phyloP scores from a whole-genome alignment of 148 eudicot genomes.

The Oxyria digyna region DNA sequence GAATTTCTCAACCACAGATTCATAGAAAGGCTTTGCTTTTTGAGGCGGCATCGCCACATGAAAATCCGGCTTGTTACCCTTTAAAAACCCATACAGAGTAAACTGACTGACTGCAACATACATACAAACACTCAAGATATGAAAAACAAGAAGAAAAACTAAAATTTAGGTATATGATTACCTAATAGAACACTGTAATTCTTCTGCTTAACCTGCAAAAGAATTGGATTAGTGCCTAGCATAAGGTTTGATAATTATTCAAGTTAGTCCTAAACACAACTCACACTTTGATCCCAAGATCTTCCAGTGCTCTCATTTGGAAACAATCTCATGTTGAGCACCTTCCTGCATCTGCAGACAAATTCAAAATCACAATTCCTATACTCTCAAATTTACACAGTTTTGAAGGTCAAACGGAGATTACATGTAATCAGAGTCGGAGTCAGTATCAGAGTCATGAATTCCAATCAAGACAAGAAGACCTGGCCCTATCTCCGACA shows the following conservation, averaged over 20 bases:
- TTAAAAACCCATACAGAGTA: constrained; percentile 82
- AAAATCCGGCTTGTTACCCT: constrained; percentile 99
- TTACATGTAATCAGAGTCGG: constrained; percentile 72
- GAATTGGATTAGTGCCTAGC: not conserved
- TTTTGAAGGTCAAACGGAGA: not conserved
- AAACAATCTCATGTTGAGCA: constrained; percentile 87
- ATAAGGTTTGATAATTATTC: not conserved
- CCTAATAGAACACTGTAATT: constrained; percentile 75
- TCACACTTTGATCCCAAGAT: constrained; percentile 78
- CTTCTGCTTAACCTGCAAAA: constrained; percentile 78
- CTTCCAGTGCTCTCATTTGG: constrained; percentile 61
- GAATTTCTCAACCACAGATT: constrained; percentile 67
- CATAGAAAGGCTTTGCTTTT: constrained; percentile 71
- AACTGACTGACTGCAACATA: constrained; percentile 85
- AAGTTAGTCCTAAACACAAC: not conserved
- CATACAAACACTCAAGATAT: constrained; percentile 1
- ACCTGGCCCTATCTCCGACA: constrained; percentile 83
- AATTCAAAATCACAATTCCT: not conserved
- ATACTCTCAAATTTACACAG: not conserved
- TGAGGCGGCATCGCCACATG: constrained; percentile 98
- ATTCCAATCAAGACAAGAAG: constrained; percentile 72
- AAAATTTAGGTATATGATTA: constrained; percentile 9
- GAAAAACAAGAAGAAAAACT: not conserved
- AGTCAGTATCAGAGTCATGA: constrained; percentile 59
- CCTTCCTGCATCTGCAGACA: constrained; percentile 63